Base-by-base conservation (phyloP, 2,329 filamentous ascomycete species). In the Hypoxylon sp. region DNA sequence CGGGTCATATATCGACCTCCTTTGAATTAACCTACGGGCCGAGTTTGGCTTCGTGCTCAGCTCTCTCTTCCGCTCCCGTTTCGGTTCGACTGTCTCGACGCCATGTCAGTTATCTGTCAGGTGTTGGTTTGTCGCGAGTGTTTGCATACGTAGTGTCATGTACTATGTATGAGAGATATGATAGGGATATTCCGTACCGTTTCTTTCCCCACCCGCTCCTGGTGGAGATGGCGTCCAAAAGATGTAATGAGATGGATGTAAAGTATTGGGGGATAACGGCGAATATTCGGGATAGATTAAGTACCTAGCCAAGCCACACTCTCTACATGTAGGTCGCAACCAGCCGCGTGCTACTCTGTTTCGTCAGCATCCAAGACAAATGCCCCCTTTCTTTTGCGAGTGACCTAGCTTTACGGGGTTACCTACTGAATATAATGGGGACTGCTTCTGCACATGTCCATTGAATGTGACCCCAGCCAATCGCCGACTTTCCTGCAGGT, bases 201-300 rank as follows among this genome's bases (percentile, higher is more conserved):
- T 65, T 53, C 41, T 34, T 41, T 49, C 68, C 50, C 65, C 59
- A 67, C 61, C 45, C 43, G 25, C 53, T 57, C 65, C 60, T 65
- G 57, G 56, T 52, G 38, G 38, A 43, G 17, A 25, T 46, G 55
- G 52, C 60, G 59, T 61, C 57, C 52, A 60, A 60, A 32, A 63
- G 53, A 61, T 57, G 46, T 50, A 60, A 58, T 43, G 28, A 57
- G 41, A 48, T 62, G 49, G 41, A 48, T 62, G 49, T 21, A 46
- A 60, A 65, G n/a, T 23, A 57, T 53, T 60, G 58, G 58, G 68
- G 63, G 41, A 68, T 57, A 66, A 63, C 65, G 68, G 65, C 41
- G 63, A 66, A 66, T 70, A 68, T 66, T 70, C 65, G 68, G 68
- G 56, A 66, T 68, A 68, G 51, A 65, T 67, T 51, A 51, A n/a